Evolutionary conservation across 441 rosid genomes (phyloP).

Genomic region (California macrophylla): DNA sequence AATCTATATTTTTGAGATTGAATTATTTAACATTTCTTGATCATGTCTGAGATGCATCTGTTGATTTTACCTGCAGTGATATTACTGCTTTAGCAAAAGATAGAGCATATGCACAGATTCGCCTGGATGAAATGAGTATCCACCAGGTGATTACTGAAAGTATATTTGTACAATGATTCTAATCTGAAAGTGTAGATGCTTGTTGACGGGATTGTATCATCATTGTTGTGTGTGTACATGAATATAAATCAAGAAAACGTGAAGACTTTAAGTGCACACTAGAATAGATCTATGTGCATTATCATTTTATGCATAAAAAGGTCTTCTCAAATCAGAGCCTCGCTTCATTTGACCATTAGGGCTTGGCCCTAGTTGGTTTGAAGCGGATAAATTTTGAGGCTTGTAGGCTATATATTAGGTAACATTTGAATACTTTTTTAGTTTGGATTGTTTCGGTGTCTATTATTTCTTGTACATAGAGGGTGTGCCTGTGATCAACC

Average conservation of each 20-base stretch:
- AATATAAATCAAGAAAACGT: too few species aligned
- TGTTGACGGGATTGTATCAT: neutral
- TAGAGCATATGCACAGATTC: conserved; percentile 85
- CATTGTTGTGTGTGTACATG: neutral
- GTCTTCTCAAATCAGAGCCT: neutral
- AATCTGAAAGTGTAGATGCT: neutral
- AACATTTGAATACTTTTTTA: too few species aligned
- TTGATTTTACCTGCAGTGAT: conserved; percentile 43
- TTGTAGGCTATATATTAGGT: too few species aligned
- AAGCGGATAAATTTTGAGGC: too few species aligned
- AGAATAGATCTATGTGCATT: neutral
- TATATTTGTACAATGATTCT: neutral
- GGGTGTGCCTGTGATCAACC: too few species aligned
- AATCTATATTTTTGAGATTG: neutral
- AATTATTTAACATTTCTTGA: conserved; percentile 8
- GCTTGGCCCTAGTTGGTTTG: too few species aligned
- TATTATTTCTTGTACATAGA: too few species aligned
- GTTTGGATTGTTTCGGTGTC: too few species aligned
- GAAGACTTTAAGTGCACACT: neutral
- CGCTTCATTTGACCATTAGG: too few species aligned
- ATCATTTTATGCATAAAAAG: neutral
- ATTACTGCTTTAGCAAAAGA: conserved; percentile 95
- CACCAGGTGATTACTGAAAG: conserved; percentile 53
- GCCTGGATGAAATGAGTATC: conserved; percentile 75
- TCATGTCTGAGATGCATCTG: neutral